Evolutionary conservation across 2,329 filamentous ascomycete species (phyloP).

Genomic region (Elsinoe necatrix): DNA sequence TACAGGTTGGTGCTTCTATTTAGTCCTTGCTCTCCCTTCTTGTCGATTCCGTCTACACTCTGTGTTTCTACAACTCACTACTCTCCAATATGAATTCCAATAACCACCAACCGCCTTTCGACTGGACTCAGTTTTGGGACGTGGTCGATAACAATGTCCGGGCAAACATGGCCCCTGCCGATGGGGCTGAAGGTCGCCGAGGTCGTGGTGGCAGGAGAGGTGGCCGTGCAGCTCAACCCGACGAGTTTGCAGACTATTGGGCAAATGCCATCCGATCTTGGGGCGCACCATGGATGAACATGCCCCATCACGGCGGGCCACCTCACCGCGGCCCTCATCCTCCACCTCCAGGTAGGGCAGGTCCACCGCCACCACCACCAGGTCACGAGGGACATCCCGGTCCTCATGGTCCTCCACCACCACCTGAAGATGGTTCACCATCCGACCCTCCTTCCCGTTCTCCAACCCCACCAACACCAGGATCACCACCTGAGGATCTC

Average conservation of each 20-base stretch:
- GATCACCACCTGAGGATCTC: conserved; percentile 20
- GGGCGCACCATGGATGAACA: conserved; percentile 7
- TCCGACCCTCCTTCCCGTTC: conserved; percentile 16
- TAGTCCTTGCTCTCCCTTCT: neutral
- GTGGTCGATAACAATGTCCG: neutral
- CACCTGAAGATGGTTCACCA: conserved; percentile 3
- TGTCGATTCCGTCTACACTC: neutral
- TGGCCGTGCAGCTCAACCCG: neutral
- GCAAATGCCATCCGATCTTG: neutral
- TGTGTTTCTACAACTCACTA: neutral
- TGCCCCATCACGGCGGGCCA: conserved; percentile 3
- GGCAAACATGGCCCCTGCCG: neutral
- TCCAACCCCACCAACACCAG: conserved; percentile 19
- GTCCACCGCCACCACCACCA: conserved; percentile 22
- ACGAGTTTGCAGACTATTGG: neutral
- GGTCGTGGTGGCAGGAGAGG: neutral
- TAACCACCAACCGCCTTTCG: neutral
- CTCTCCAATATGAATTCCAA: conserved; percentile 2
- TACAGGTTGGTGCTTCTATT: conserved; percentile 11
- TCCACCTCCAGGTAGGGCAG: conserved; percentile 23
- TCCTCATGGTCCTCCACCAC: conserved; percentile 12
- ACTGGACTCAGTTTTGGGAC: neutral
- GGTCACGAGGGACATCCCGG: conserved; percentile 18
- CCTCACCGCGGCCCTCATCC: conserved; percentile 20
- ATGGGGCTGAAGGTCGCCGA: neutral